These are phyloP conservation scores for Microthlaspi erraticum DNA, from an alignment of 345 rosid genomes.

Conservation along the genomic window DNA sequence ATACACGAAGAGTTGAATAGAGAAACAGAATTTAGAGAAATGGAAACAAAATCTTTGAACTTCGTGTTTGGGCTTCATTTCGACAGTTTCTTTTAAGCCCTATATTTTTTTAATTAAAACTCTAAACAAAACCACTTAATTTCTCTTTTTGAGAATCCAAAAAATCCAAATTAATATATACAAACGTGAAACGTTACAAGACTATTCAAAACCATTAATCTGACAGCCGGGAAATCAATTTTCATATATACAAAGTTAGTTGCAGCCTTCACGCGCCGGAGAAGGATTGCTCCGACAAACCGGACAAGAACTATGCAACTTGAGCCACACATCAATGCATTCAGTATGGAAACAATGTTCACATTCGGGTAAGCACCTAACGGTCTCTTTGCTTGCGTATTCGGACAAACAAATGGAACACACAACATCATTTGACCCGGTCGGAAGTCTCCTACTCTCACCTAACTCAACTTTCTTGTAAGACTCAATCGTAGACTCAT, in stretches of 20 bases:
- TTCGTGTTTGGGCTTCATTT: background rate
- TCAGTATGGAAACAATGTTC: slow-evolving; percentile 74
- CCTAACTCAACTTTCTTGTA: slow-evolving; percentile 68
- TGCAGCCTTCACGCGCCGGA: slow-evolving; percentile 25
- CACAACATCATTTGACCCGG: slow-evolving; percentile 54
- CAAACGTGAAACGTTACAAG: slow-evolving; percentile 25
- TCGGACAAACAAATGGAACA: slow-evolving; percentile 78
- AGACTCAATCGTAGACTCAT: slow-evolving; percentile 70
- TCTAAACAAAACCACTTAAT: background rate
- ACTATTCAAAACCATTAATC: slow-evolving; percentile 6
- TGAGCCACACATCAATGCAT: slow-evolving; percentile 79
- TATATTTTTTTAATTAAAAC: background rate
- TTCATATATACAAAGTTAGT: slow-evolving; percentile 21
- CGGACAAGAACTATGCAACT: slow-evolving; percentile 64
- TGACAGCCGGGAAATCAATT: background rate
- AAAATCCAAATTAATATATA: slow-evolving; percentile 9
- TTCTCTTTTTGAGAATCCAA: background rate
- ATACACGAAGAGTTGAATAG: background rate
- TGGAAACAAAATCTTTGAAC: background rate
- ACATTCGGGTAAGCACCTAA: slow-evolving; percentile 70
- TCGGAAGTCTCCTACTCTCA: slow-evolving; percentile 65
- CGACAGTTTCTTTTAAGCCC: background rate
- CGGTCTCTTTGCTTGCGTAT: slow-evolving; percentile 54
- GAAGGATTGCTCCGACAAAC: slow-evolving; percentile 68
- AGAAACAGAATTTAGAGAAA: background rate